Conservation (phyloP, 2,329 filamentous ascomycete species). For the Emericellopsis atlantica region DNA sequence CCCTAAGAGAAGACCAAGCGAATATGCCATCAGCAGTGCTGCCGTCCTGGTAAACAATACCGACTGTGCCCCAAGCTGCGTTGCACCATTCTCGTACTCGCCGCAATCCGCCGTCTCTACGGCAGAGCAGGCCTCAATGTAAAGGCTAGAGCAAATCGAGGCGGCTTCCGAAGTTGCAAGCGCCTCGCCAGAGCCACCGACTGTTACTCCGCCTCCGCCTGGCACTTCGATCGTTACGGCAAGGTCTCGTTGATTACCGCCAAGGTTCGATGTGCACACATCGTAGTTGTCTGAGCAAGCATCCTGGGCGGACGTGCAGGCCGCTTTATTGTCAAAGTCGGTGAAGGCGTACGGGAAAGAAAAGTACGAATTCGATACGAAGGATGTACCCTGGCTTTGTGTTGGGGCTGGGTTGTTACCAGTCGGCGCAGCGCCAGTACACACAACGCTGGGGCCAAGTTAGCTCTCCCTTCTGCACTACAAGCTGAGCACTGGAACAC, state of each 20-base stretch:
- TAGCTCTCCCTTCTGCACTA: neutral
- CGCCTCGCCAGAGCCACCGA: conserved; percentile 25
- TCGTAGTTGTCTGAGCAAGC: conserved; percentile 42
- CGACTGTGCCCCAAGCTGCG: neutral
- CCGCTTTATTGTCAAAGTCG: conserved; percentile 33
- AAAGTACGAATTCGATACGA: conserved; percentile 45
- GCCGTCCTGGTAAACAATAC: no score
- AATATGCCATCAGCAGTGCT: no score
- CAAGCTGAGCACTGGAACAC: conserved; percentile 7
- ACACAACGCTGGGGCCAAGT: conserved; percentile 29
- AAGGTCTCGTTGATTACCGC: conserved; percentile 24
- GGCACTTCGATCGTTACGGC: conserved; percentile 45
- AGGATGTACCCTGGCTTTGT: conserved; percentile 29
- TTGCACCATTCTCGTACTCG: conserved; percentile 6
- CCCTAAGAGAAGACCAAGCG: no score
- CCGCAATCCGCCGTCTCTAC: conserved; percentile 27
- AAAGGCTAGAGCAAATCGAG: conserved; percentile 42
- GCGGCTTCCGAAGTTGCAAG: conserved; percentile 30
- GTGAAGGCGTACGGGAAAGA: conserved; percentile 46
- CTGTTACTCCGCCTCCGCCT: conserved; percentile 38
- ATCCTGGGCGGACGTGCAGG: conserved; percentile 36
- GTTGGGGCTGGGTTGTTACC: conserved; percentile 15
- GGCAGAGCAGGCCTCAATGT: conserved; percentile 34
- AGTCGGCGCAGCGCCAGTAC: conserved; percentile 40
- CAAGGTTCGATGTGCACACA: conserved; percentile 37